phyloP scores from a whole-genome alignment of 352 stramenopile genomes.

The Peronospora farinosa region DNA sequence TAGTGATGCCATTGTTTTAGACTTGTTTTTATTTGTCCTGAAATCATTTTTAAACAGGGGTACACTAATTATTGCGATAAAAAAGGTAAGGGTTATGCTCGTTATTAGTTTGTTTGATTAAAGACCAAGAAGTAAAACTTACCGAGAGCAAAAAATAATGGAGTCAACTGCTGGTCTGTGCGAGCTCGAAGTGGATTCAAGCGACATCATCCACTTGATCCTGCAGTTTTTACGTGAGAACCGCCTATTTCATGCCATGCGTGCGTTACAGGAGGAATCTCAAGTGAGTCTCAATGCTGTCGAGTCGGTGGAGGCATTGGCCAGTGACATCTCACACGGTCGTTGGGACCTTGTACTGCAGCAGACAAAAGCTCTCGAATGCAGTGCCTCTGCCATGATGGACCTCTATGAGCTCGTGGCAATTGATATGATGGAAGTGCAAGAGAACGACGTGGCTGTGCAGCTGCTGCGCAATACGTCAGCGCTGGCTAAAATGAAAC shows the following conservation, averaged over 20 bases:
- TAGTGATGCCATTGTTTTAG: constrained; percentile 8
- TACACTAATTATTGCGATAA: too few species aligned
- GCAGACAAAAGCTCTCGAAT: constrained; percentile 73
- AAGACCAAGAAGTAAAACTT: too few species aligned
- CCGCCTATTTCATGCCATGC: constrained; percentile 73
- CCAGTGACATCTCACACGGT: constrained; percentile 69
- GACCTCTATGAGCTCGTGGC: constrained; percentile 87
- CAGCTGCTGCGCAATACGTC: constrained; percentile 50
- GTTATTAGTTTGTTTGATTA: too few species aligned
- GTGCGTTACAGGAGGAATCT: constrained; percentile 81
- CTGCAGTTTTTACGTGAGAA: constrained; percentile 91
- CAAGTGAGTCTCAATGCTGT: constrained; percentile 85
- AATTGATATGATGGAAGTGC: constrained; percentile 84
- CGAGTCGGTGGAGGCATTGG: constrained; percentile 77
- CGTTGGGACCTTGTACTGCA: constrained; percentile 88
- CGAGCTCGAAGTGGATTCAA: constrained; percentile 58
- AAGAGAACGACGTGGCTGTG: constrained; percentile 71
- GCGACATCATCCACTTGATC: constrained; percentile 86
- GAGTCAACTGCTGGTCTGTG: constrained; percentile 4
- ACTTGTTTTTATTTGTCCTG: too few species aligned
- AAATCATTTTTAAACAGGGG: too few species aligned
- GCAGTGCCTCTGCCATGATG: constrained; percentile 62
- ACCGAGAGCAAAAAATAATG: constrained; percentile 1
- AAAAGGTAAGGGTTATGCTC: too few species aligned
- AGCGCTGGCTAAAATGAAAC: constrained; percentile 43